Conservation (phyloP, 2,329 filamentous ascomycete genomes). For the Ascocoryne sarcoides region DNA sequence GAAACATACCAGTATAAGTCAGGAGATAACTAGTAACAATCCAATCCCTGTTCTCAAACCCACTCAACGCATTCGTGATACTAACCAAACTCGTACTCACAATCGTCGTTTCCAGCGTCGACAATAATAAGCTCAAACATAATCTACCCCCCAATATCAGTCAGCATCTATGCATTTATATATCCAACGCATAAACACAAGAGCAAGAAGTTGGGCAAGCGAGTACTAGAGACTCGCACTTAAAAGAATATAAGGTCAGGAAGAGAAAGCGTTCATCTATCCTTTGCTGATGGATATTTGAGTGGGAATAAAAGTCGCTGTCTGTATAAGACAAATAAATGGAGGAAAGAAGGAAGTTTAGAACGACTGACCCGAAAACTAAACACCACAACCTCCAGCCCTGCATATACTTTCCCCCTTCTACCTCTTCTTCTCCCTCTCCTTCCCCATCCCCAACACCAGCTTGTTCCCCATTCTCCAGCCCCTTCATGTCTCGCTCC, state of each 20-base stretch:
- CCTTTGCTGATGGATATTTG: too few relatives aligned
- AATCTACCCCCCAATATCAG: background rate
- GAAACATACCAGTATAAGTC: conserved; percentile 10
- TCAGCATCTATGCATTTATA: too few relatives aligned
- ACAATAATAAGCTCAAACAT: conserved; percentile 5
- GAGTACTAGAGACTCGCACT: too few relatives aligned
- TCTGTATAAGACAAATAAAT: too few relatives aligned
- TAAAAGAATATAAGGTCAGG: too few relatives aligned
- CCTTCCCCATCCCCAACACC: conserved; percentile 1
- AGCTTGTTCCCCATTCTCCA: conserved; percentile 1
- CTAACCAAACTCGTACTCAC: conserved; percentile 9
- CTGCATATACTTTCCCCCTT: background rate
- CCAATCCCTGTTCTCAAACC: conserved; percentile 8
- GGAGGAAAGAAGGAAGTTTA: too few relatives aligned
- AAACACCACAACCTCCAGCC: background rate
- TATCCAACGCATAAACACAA: too few relatives aligned
- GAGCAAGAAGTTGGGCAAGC: too few relatives aligned
- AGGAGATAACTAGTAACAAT: conserved; percentile 10
- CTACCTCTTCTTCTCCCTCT: background rate
- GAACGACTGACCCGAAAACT: background rate
- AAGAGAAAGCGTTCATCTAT: too few relatives aligned
- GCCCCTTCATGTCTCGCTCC: background rate
- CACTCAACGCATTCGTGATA: conserved; percentile 9
- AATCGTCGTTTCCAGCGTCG: conserved; percentile 12
- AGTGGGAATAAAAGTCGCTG: too few relatives aligned